Conservation (phyloP, 192 early-diverging fungal genomes). For the Podila epigama region DNA sequence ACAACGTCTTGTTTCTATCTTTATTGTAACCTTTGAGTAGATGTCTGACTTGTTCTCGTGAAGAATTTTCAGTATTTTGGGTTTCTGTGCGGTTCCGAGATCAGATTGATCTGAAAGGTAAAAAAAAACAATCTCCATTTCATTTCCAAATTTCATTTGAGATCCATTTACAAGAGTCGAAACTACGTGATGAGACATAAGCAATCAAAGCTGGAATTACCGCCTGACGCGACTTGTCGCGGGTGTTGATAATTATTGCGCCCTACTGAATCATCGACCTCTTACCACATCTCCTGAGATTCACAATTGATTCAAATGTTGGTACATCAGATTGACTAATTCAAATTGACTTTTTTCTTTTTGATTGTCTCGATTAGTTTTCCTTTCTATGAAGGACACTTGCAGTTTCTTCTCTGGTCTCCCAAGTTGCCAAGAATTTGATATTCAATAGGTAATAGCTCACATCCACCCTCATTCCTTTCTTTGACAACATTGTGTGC, state of each 20-base stretch:
- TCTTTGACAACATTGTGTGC: not conserved
- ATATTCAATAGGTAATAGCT: conserved; percentile 16
- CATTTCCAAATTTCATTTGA: not conserved
- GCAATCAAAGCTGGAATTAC: conserved; percentile 82
- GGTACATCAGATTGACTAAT: not conserved
- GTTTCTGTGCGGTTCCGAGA: no score
- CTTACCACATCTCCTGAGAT: not conserved
- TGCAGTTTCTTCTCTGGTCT: no score
- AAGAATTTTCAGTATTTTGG: not conserved
- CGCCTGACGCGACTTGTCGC: conserved; percentile 60
- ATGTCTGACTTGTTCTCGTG: not conserved
- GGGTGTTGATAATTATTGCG: conserved; percentile 71
- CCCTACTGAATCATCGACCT: conserved; percentile 51
- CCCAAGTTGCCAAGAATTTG: not conserved
- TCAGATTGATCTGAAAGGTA: not conserved
- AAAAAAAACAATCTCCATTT: not conserved
- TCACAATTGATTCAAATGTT: conserved; percentile 6
- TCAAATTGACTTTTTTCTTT: conserved; percentile 7
- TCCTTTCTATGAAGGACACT: no score
- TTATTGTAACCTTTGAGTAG: not conserved
- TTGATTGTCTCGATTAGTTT: no score
- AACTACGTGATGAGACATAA: conserved; percentile 61
- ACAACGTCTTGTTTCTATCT: not conserved
- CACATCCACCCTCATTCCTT: not conserved
- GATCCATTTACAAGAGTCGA: not conserved